Conservation (phyloP, 1,284 basidiomycete species). For the Ceratobasidium sp. region DNA sequence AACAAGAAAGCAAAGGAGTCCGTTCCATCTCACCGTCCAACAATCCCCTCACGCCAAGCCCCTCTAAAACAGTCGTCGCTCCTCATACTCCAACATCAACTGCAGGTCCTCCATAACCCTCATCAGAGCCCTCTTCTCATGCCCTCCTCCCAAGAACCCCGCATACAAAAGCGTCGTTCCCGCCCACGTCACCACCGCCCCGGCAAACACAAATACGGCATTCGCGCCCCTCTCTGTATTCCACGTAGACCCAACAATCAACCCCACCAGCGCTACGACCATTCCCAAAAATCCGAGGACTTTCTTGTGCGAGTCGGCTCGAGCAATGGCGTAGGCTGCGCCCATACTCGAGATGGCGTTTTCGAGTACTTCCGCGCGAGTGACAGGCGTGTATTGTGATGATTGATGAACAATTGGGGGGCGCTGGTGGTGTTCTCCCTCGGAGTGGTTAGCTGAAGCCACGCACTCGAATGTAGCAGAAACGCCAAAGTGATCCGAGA, state of each 20-base stretch:
- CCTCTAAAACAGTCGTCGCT: conserved; percentile 46
- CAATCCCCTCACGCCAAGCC: too few species aligned
- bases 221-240: conserved; percentile 61
- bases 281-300: conserved; percentile 72
- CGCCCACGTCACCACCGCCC: conserved; percentile 78
- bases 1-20: too few species aligned
- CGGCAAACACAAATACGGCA: conserved; percentile 72
- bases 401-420: conserved; percentile 53
- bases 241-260: conserved; percentile 68
- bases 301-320: conserved; percentile 70
- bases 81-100: conserved; percentile 62
- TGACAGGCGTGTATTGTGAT: conserved; percentile 56
- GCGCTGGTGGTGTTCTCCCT: too few species aligned
- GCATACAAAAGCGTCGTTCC: conserved; percentile 89
- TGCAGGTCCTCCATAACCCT: conserved; percentile 90
- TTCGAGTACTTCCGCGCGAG: conserved; percentile 50
- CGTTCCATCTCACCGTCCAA: too few species aligned
- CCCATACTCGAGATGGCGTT: conserved; percentile 63
- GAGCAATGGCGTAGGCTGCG: conserved; percentile 74
- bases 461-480: conserved; percentile 75
- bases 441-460: conserved; percentile 49
- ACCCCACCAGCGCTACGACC: conserved; percentile 70
- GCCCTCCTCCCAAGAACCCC: conserved; percentile 90
- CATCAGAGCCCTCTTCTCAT: conserved; percentile 86
- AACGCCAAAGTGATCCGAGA: conserved; percentile 95